Base-by-base conservation (phyloP, 2,329 filamentous ascomycete genomes). In the Fusarium vanettenii region DNA sequence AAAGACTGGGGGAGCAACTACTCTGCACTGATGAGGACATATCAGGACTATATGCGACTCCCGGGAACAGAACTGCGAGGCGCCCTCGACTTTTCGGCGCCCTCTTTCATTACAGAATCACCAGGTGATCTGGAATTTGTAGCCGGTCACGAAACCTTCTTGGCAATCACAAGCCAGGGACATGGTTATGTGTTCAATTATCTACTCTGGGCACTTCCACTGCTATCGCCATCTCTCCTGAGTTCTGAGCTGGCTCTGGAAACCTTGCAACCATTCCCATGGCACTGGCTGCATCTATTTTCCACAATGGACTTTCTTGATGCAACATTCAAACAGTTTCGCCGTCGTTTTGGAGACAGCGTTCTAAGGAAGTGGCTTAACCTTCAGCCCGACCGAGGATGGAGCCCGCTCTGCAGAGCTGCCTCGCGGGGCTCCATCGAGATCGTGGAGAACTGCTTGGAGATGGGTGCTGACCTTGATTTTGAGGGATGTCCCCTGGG, bases 331-430 rank as follows among this genome's bases (percentile, higher is more conserved):
- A 11, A 35, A 1, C 20, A 25, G 14, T 57, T 57, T 25, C 52
- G 5, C 2, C 31, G 52, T 14, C 29, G 31, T 13, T 57, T 57
- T 35, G 31, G 20, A 9, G n/a, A 22, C 8, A 1, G 52, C 0
- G 0, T 2, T 57, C 7, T 57, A 5, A 18, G 5, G 16, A 57
- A 2, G 3, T 57, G 52, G 52, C 6, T 57, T 1, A 35, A 57
- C n/a, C 29, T 37, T 33, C 52, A 57, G 14, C 29, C 52, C 5
- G 13, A 57, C 7, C 37, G 37, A 0, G 72, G 70, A 1, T 73
- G 73, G 72, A 75, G 72, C 1, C 70, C 69, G 11, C 6, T 75
- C 2, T 73, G 70, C 4, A 45, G 22, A 1, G 70, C 60, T 25
- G 67, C 70, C 0, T n/a, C 55, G 0, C 16, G 11, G 1, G 29